Evolutionary conservation across 2,329 filamentous ascomycete genomes (phyloP), one percentile per base, ranked within the genome.

Genomic region (Beauveria asiatica): DNA sequence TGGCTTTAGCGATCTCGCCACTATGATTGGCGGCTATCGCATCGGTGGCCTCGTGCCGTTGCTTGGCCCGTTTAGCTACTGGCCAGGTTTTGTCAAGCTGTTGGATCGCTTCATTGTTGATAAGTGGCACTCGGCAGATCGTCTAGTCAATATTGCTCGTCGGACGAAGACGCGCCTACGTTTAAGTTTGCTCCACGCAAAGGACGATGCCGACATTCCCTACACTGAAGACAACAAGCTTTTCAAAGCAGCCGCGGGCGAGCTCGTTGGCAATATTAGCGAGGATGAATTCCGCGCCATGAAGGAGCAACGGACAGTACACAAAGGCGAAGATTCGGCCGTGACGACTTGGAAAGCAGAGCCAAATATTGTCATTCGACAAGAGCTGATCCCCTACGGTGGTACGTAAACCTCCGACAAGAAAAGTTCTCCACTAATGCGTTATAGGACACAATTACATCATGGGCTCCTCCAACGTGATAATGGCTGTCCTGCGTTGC

Each of bases 151-250:
- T 50, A 74, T 84, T 65, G 80, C 83, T 16, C 74, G 71, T 45
- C 71, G 73, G 64, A 85, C 80, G 48, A 80, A 74, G 63, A 78
- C 64, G 62, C 76, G 76, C 68, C 64, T 94, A 10, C 80, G 86
- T 23, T 74, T 97, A 21, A 85, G 83, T 48, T 76, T 97, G 46
- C 75, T 97, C 3, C 93, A 97, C 67, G 89, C 92, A 17, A 80
- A 82, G 58, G 84, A 96, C 68, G 93, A 97, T 70, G 76, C 77
- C 61, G 90, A 96, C 66, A 96, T 97, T 62, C 86, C 89, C 0
- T 93, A 84, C 75, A 80, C 76, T 1, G 86, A 92, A 68, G 84
- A 85, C 48, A 81, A 87, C 65, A 78, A 77, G 64, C 73, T 90
- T 1, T 90, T 89, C 69, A 75, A 75, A 33, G 78, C 81, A 0